phyloP scores from a whole-genome alignment of 2,329 filamentous ascomycete species.

The Hortaea sp. region DNA sequence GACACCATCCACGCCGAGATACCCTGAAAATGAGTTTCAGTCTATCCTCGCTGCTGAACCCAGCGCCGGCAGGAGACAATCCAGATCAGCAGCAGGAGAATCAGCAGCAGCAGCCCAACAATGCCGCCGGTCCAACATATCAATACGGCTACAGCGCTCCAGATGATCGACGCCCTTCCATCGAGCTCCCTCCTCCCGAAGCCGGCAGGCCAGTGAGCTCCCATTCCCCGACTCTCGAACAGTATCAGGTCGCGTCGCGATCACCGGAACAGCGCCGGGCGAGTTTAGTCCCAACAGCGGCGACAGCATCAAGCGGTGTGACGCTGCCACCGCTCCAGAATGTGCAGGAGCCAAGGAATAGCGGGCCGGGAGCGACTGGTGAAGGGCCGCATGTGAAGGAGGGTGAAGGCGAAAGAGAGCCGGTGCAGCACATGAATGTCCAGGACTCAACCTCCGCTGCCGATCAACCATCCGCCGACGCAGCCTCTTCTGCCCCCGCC shows the following conservation, averaged over 20 bases:
- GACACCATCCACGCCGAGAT: too few species aligned
- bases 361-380: not conserved
- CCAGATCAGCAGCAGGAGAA: constrained; percentile 1
- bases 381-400: not conserved
- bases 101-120: constrained; percentile 11
- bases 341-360: not conserved
- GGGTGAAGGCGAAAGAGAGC: not conserved
- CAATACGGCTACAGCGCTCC: constrained; percentile 14
- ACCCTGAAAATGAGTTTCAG: constrained; percentile 15
- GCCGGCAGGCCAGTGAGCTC: constrained; percentile 27
- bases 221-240: constrained; percentile 38
- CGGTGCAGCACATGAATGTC: too few species aligned
- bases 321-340: constrained; percentile 32
- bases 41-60: constrained; percentile 29
- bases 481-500: constrained; percentile 11
- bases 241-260: constrained; percentile 36
- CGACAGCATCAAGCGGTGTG: constrained; percentile 22
- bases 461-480: not conserved
- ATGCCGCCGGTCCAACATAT: constrained; percentile 12
- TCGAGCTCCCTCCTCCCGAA: constrained; percentile 28
- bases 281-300: constrained; percentile 19
- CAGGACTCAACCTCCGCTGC: not conserved
- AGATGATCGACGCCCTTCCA: constrained; percentile 15
- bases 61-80: constrained; percentile 13
- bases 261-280: constrained; percentile 33